Evolutionary conservation across 169 alveolate species (phyloP), one percentile per base, ranked within the genome.

Genomic region (Cardiosporidium cionae): DNA sequence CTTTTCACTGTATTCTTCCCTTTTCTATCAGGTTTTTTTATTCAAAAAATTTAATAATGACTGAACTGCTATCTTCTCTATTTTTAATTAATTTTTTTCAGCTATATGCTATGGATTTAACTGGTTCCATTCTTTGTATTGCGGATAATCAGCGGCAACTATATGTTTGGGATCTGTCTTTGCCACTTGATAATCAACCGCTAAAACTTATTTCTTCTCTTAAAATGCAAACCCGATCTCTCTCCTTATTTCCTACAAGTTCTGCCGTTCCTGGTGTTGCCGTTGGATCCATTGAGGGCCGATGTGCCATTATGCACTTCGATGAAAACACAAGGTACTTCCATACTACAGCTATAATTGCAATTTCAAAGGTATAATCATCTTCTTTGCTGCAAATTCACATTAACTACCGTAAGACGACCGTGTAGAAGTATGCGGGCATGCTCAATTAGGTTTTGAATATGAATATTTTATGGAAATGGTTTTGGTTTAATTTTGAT

Each of bases 191-290:
- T n/a, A n/a, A n/a, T n/a, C n/a, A n/a, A n/a, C n/a, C n/a, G n/a
- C n/a, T n/a, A n/a, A n/a, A n/a, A n/a, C n/a, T n/a, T n/a, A n/a
- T 75, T 9, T 70, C 69, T 27, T 65, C 33, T 44, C 81, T 67
- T 69, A 74, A 74, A 31, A 63, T 74, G 74, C 81, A 74, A 36
- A 63, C 68, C 53, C 74, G 81, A 7, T 74, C 81, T 9, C 53
- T 74, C 1, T 74, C 67, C 5, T 65, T 74, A 6, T 74, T 74
- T 32, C 70, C 81, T 28, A 75, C 66, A 35, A 70, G 68, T 35
- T 74, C 68, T 28, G 28, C 65, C 27, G 2, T 37, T 7, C 81
- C 81, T 28, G 81, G 81, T 29, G 70, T 52, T 9, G 81, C 44
- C 7, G 58, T 74, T 25, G 81, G 81, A 34, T 54, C 76, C 67